Base-by-base conservation (phyloP, 805 yeast genomes). In the Candida endomychidarum region DNA sequence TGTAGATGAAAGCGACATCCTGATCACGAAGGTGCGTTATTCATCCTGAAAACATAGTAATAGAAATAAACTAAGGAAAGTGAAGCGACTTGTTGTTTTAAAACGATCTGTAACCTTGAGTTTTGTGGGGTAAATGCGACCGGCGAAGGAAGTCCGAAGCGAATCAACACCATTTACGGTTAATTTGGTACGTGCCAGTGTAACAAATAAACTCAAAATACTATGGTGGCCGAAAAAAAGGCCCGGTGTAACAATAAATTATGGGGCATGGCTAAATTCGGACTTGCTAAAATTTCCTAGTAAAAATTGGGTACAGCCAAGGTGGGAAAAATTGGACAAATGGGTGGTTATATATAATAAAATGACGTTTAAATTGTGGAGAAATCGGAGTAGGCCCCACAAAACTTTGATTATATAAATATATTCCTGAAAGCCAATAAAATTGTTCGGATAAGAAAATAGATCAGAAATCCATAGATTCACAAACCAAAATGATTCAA, bases 401-500 rank as follows among this genome's bases (percentile, higher is more conserved):
- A 36, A 23, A 23, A 8, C 14, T 14, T 6, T n/a, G 22, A 14
- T 18, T 4, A 15, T 40, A 40, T 40, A 40, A 40, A 40, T 34
- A 40, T 5, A 16, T 32, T 47, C 45, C 45, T 49, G 40, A 45
- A 37, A 41, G 34, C 51, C 51, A 47, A 47, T 47, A 34, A 47
- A 45, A 47, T 38, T 24, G 2, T 14, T 14, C 29, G 21, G 50
- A 47, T 47, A 43, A 43, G 45, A 22, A 25, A 21, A n/a, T n/a
- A n/a, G n/a, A n/a, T n/a, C n/a, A n/a, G 17, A 15, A 22, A 28
- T 3, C 36, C 10, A 26, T 18, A 36, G 21, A 12, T 25, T 25
- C 28, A 10, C 7, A 27, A 8, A n/a, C n/a, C 25, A 43, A 10
- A 28, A 64, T 64, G 67, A 63, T 64, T 42, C 67, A 63, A 40